Evolutionary conservation across 73 alveolate species (phyloP).

Genomic region (Paraurostyla sp.): DNA sequence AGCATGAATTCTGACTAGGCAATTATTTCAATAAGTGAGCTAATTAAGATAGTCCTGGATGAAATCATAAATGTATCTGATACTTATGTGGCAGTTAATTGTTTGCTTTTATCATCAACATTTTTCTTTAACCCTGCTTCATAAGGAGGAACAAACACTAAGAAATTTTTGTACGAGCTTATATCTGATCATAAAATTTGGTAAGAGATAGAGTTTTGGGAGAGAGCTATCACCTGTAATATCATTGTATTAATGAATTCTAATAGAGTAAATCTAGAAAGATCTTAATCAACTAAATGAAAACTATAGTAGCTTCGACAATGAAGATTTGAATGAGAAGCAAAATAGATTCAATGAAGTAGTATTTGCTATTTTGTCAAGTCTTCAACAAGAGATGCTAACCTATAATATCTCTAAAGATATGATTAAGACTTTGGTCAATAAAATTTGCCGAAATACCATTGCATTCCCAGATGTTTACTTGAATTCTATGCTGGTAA

Average conservation of each 20-base stretch:
- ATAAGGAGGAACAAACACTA: constrained; percentile 38
- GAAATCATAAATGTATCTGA: constrained; percentile 22
- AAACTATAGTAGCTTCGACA: neutral
- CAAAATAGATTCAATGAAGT: constrained; percentile 13
- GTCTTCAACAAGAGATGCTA: constrained; percentile 31
- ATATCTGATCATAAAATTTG: constrained; percentile 48
- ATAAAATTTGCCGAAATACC: constrained; percentile 38
- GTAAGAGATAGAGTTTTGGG: constrained; percentile 59
- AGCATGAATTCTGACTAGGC: constrained; percentile 32
- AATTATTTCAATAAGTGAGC: constrained; percentile 45
- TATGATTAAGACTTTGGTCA: constrained; percentile 19
- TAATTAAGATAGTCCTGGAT: constrained; percentile 30
- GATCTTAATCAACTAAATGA: constrained; percentile 3
- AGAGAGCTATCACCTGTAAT: constrained; percentile 58
- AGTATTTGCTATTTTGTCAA: constrained; percentile 4
- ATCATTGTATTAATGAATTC: neutral
- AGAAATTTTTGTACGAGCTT: constrained; percentile 32
- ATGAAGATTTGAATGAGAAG: constrained; percentile 27
- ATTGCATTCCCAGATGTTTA: constrained; percentile 18
- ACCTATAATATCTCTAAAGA: constrained; percentile 23
- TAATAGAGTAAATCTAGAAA: constrained; percentile 46
- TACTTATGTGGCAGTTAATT: constrained; percentile 51
- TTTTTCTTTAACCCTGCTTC: constrained; percentile 45
- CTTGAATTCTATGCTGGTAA: constrained; percentile 35
- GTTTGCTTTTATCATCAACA: constrained; percentile 34